A percentile compares a stretch with the other conserved stretches of the same genome.
Evolutionary conservation across 2,329 filamentous ascomycete genomes (phyloP).

Genomic region (Graphilbum fragrans): DNA sequence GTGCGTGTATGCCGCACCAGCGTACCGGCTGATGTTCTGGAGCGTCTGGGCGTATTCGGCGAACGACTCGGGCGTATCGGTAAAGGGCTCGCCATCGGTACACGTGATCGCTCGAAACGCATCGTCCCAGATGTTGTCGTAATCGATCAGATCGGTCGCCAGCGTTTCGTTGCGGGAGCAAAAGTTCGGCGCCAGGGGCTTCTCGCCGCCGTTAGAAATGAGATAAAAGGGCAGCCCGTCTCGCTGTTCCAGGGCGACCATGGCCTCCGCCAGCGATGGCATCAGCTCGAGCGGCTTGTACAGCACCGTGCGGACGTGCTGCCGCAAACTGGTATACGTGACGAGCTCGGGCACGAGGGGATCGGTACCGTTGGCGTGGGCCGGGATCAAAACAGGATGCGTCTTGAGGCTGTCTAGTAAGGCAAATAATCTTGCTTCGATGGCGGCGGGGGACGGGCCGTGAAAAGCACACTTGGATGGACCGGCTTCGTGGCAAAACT

Average conservation of each 20-base stretch:
- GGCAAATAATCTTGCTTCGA: conserved; percentile 23
- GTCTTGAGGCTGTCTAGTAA: conserved; percentile 28
- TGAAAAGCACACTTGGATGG: conserved; percentile 33
- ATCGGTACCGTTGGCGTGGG: conserved; percentile 12
- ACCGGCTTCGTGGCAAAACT: conserved; percentile 38
- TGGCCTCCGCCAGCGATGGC: conserved; percentile 25
- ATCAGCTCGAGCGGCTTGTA: conserved; percentile 32
- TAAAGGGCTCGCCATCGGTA: conserved; percentile 22
- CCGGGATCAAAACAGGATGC: conserved; percentile 27
- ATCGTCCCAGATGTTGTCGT: conserved; percentile 21
- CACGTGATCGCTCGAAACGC: conserved; percentile 33
- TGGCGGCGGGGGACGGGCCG: conserved; percentile 18
- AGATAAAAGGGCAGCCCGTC: conserved; percentile 31
- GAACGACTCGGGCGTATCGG: conserved; percentile 22
- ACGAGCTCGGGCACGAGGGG: conserved; percentile 33
- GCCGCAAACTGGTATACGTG: conserved; percentile 34
- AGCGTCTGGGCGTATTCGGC: conserved; percentile 21
- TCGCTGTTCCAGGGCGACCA: conserved; percentile 28
- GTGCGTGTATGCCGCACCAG: conserved; percentile 29
- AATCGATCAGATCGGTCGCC: not conserved
- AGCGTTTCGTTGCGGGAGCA: conserved; percentile 11
- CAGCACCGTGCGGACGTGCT: conserved; percentile 26
- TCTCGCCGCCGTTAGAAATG: conserved; percentile 12
- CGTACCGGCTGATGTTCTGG: conserved; percentile 23
- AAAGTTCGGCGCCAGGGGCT: not conserved